These are phyloP conservation scores for Eimeria maxima DNA, from an alignment of 169 alveolate genomes.

Conservation along the genomic window DNA sequence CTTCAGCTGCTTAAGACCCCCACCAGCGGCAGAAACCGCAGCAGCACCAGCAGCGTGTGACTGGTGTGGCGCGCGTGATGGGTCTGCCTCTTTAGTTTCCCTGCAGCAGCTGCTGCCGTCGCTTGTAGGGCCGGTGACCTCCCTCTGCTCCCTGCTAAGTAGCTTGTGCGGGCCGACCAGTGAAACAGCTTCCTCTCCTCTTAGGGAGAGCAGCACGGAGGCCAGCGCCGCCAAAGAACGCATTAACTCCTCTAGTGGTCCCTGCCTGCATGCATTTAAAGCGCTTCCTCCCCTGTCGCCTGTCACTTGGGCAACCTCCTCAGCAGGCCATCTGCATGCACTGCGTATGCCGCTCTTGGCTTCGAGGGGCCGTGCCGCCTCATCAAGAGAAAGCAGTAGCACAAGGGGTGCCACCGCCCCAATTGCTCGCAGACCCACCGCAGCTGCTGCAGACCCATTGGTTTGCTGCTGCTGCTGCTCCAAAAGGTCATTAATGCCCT, in stretches of 20 bases:
- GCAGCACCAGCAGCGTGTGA: neutral
- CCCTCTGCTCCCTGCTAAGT: neutral
- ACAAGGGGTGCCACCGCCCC: constrained; percentile 57
- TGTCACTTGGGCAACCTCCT: neutral
- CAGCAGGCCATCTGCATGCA: neutral
- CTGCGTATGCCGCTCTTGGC: neutral
- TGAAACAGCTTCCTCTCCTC: neutral
- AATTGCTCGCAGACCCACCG: constrained; percentile 58
- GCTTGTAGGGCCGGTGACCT: neutral
- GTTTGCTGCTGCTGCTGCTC: constrained; percentile 32
- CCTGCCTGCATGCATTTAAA: neutral
- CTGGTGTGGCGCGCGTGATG: neutral
- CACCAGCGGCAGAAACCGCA: neutral
- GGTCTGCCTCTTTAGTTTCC: neutral
- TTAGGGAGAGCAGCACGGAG: neutral
- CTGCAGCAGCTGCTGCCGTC: neutral
- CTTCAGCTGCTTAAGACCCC: constrained; percentile 56
- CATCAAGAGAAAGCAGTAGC: neutral
- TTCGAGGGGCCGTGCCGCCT: neutral
- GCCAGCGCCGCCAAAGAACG: constrained; percentile 50
- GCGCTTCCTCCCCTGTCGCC: neutral
- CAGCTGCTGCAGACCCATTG: constrained; percentile 9
- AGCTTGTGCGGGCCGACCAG: neutral
- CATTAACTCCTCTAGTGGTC: neutral
- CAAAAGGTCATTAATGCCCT: constrained; percentile 55